Conservation (phyloP, 441 rosid species). For the Pelargonium cotyledonis region DNA sequence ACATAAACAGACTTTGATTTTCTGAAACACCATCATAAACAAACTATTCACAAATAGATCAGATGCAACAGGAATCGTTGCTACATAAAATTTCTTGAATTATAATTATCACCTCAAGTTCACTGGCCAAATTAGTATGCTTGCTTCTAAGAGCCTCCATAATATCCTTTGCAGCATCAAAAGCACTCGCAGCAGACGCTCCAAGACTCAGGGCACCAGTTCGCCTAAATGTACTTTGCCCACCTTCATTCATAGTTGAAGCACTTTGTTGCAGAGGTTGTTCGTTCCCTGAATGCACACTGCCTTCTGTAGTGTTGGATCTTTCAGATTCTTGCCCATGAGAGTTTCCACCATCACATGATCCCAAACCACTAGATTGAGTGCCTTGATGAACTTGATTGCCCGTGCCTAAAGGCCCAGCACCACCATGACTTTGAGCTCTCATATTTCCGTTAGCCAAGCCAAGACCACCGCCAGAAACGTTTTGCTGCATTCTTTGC, state of each 20-base stretch:
- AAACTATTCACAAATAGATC: neutral
- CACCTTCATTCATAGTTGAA: conserved; percentile 51
- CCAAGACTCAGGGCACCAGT: conserved; percentile 54
- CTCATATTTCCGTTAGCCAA: conserved; percentile 50
- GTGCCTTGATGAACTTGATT: conserved; percentile 59
- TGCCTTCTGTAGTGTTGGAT: conserved; percentile 43
- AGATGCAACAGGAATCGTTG: neutral
- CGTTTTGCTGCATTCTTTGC: conserved; percentile 84
- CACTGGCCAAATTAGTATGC: conserved; percentile 88
- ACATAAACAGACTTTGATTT: neutral
- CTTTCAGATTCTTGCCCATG: conserved; percentile 84
- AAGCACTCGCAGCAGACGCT: conserved; percentile 81
- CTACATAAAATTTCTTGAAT: conserved; percentile 7
- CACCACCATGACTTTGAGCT: conserved; percentile 43
- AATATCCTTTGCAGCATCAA: conserved; percentile 93
- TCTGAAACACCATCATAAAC: neutral
- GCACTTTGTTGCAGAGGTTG: conserved; percentile 68
- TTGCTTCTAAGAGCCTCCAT: conserved; percentile 97
- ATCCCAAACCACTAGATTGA: conserved; percentile 51
- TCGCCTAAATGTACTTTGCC: conserved; percentile 58
- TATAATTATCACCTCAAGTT: conserved; percentile 72
- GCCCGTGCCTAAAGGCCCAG: conserved; percentile 48
- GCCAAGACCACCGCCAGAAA: conserved; percentile 46
- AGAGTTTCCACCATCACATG: conserved; percentile 68
- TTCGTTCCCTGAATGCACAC: conserved; percentile 55